Conservation (phyloP, 768 basidiomycete genomes). For the Tricholoma furcatifolium region DNA sequence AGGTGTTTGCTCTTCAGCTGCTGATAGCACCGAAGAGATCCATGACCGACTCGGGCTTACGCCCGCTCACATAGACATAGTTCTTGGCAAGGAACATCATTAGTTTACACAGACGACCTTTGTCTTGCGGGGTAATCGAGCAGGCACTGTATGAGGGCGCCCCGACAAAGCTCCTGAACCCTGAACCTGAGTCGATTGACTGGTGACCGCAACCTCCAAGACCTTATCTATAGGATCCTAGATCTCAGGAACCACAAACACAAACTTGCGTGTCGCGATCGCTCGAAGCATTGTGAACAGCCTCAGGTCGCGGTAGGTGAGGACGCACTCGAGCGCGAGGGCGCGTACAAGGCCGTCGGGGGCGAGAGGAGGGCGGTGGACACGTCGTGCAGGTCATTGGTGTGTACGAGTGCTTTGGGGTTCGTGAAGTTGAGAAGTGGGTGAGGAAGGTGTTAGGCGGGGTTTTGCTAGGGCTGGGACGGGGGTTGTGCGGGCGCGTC, state of each 20-base stretch:
- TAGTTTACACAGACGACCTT: conserved; percentile 81
- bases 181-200: conserved; percentile 84
- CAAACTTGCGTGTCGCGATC: conserved; percentile 86
- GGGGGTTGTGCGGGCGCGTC: too few species aligned
- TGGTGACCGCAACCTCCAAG: conserved; percentile 89
- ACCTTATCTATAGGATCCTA: conserved; percentile 97
- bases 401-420: conserved; percentile 82
- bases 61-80: conserved; percentile 83
- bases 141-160: conserved; percentile 87
- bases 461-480: conserved; percentile 40
- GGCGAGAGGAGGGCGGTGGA: conserved; percentile 76
- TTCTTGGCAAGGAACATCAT: conserved; percentile 94
- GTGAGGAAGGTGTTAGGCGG: conserved; percentile 73
- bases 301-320: conserved; percentile 75
- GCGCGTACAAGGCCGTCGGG: conserved; percentile 80
- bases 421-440: conserved; percentile 87
- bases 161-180: conserved; percentile 94
- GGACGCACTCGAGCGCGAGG: conserved; percentile 72
- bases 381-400: conserved; percentile 59
- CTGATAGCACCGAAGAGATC: conserved; percentile 81
- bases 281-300: conserved; percentile 86
- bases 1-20: conserved; percentile 83
- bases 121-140: conserved; percentile 97
- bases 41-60: conserved; percentile 92
- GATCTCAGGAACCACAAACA: conserved; percentile 93